Evolutionary conservation across 805 yeast species (phyloP).

Genomic region (Aciculoconidium aculeatum): DNA sequence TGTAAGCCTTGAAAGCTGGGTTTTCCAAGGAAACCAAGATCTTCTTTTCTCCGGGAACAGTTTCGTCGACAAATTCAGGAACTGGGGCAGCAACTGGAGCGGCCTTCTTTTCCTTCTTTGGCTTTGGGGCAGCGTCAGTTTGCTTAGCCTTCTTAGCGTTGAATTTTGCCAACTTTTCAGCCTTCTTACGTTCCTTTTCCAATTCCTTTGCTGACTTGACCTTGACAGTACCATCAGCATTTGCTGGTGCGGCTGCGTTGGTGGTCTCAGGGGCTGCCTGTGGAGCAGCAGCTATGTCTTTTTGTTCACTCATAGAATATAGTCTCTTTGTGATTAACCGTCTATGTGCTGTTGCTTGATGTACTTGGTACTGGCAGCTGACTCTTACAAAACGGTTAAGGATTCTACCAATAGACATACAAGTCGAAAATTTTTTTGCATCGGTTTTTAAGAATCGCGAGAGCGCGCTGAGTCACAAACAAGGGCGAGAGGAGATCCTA

Average conservation of each 20-base stretch:
- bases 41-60: conserved; percentile 89
- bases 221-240: conserved; percentile 14
- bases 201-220: conserved; percentile 73
- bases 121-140: conserved; percentile 38
- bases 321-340: not conserved
- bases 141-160: conserved; percentile 72
- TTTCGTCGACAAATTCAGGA: conserved; percentile 82
- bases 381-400: too few species aligned
- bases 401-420: too few species aligned
- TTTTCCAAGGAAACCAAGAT: conserved; percentile 80
- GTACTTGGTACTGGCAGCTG: too few species aligned
- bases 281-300: conserved; percentile 7
- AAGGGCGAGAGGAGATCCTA: too few species aligned
- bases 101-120: conserved; percentile 62
- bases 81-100: conserved; percentile 63
- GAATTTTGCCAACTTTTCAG: conserved; percentile 83
- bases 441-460: too few species aligned
- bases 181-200: conserved; percentile 82
- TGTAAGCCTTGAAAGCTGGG: conserved; percentile 90
- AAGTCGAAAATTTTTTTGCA: too few species aligned
- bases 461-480: too few species aligned
- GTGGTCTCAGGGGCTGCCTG: conserved; percentile 14
- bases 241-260: conserved; percentile 6
- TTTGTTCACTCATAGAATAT: conserved; percentile 9
- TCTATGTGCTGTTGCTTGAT: too few species aligned